Base-by-base conservation (phyloP, 164 flowering plant genomes). In the Dillenia turbinata region DNA sequence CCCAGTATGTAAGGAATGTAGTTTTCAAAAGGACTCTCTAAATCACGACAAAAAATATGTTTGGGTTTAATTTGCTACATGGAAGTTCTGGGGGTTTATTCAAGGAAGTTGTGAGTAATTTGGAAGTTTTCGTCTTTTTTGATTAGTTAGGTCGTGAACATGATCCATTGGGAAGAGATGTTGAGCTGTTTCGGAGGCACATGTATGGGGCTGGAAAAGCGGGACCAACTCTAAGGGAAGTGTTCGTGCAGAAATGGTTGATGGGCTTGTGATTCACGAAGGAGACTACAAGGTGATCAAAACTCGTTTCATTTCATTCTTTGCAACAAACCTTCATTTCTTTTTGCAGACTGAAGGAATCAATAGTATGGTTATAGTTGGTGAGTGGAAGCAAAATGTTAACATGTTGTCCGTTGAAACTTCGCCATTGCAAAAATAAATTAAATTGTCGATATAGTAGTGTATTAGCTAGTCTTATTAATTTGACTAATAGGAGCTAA, bases 91-190 rank as follows among this genome's bases (percentile, higher is more conserved):
- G n/a, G 22, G 22, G 1, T 19, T 19, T 1, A 19, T 19, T 19
- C 1, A 19, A 19, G 22, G 1, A 19, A 19, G 33, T 26, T 26
- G 5, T 26, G 33, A 26, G 33, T 26, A 26, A 26, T 26, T 26
- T 26, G 33, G 33, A n/a, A n/a, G n/a, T n/a, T 69, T 84, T 83
- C 0, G n/a, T 15, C 33, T 19, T 12, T 43, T 33, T 52, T 17
- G 16, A 10, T 52, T 66, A 95, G 97, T 96, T 92, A 75, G 97
- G 92, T 54, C 94, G 97, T 10, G 99, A 95, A 61, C 99, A 95
- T 75, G 97, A 95, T 57, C 78, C 87, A 8, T 54, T 65, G 12
- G 99, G 99, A 63, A 81, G 99, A 82, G 97, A 95, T 69, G 97
- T 86, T 10, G 99, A 89, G 62, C 71, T 79, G 19, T 95, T 89